Evolutionary conservation across 768 basidiomycete genomes (phyloP), one percentile per base, ranked within the genome.

Genomic region (Scleroderma citrinum): DNA sequence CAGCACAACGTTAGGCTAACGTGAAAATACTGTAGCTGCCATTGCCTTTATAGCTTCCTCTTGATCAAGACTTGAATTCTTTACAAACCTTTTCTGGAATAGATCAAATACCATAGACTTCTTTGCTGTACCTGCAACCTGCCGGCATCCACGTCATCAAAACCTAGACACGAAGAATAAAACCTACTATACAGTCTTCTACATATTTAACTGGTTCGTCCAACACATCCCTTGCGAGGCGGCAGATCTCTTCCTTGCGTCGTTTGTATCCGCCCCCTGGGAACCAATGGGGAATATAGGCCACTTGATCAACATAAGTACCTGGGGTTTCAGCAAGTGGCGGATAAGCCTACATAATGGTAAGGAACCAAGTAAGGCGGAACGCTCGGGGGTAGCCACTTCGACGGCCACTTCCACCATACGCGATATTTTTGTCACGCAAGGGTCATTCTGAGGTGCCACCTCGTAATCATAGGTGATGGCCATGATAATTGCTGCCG

Each of bases 121-220:
- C 21, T 11, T 14, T 3, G 40, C 40, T 16, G 11, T 24, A 5
- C 40, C 40, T 13, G 40, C 3, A 11, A 16, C 21, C 23, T 41
- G 21, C 10, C 7, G 21, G 13, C 7, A 26, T 21, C 21, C 11
- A 26, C 2, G 21, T 24, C 10, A 21, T 24, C 8, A 16, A 23
- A 13, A 12, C 40, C 3, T 5, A 12, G 14, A 3, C 21, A n/a
- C 4, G 21, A 1, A 41, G 23, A 3, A 16, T 5, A 13, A 19
- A 19, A 39, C 40, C 19, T 49, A 54, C 56, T 54, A 62, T 44
- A 31, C 51, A 57, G 12, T 54, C 53, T 31, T 59, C 55, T 44
- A 63, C 58, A 34, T 58, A 62, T 20, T 56, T 50, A n/a, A 62
- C 56, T 2, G 65, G 63, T 2, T 10, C 47, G 2, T 55, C 50